Base-by-base conservation (phyloP, 2,329 filamentous ascomycete species). In the Pestalotiopsis sp. region DNA sequence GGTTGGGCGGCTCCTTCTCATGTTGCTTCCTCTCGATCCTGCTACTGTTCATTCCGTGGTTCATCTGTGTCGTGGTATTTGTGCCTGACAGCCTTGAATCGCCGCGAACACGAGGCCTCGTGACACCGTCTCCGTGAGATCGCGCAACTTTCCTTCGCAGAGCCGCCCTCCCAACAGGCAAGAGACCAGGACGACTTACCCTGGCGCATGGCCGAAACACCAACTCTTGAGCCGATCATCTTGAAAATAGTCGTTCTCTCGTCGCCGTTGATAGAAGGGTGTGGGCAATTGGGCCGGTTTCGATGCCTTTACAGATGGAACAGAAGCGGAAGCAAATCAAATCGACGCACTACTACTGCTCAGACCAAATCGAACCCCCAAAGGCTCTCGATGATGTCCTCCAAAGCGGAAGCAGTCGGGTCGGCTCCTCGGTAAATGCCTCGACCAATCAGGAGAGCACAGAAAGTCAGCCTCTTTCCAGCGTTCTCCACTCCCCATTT, bases 171-270 rank as follows among this genome's bases (percentile, higher is more conserved):
- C 41, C 13, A n/a, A 13, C 39, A 45, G 39, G 41, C 17, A n/a
- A 45, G 14, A 14, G 17, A n/a, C 17, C 20, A 9, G 41, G 6
- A 17, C 45, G 64, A 77, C 83, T 75, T 79, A 89, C 87, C 85
- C 86, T 87, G 84, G 79, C 87, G 86, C 78, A 89, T 80, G 79
- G 87, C 87, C 81, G 85, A 84, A 73, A 88, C 77, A 79, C 87
- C 87, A 76, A 88, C 83, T 82, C 87, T 82, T 75, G 87, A 85
- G 76, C 85, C 83, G 78, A 84, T 86, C 87, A 90, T 90, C 58
- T 73, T 80, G 76, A 69, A 23, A 45, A 49, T 20, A 11, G 23
- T 14, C 23, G 27, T 56, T 45, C 39, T 49, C 17, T 56, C 27
- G 38, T 23, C 25, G 27, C 27, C 57, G 39, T 38, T 20, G 14